Base-by-base conservation (phyloP, 768 basidiomycete genomes). In the Neoboletus brunneissimus region DNA sequence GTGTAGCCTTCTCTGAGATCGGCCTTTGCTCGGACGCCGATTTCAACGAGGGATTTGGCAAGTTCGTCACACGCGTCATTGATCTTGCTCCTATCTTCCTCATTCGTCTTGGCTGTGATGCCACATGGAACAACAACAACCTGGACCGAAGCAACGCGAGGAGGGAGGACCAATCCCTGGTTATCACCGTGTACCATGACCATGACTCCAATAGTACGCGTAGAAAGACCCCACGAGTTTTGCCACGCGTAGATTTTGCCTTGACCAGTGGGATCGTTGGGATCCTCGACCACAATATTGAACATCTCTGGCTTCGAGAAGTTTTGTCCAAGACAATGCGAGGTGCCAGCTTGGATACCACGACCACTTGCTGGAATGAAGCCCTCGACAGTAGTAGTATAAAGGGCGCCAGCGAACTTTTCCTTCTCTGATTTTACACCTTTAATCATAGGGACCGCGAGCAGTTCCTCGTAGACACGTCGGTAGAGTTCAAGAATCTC, bases 161-260 rank as follows among this genome's bases (percentile, higher is more conserved):
- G 97, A n/a, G 97, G 97, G 53, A 98, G 85, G 13, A 98, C 95
- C 62, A 99, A 75, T 16, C 97, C 97, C 68, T 97, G 91, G 71
- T 99, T 94, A 72, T 99, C 97, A 34, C 96, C 95, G 68, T 99
- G 96, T 6, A 92, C 86, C 97, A 99, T 99, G 64, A 97, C 94
- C 96, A 98, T 98, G 54, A 98, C 91, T 67, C 97, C 97, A 65
- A 99, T 93, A 27, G 91, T 84, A 55, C 97, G 81, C n/a, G 96
- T 98, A 46, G 90, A 92, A 51, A 98, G 76, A 67, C 97, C 97
- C 97, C 97, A 98, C 34, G 92, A 95, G 75, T 98, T 99, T 74
- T 98, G 96, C 94, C 94, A 98, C 12, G 94, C 94, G 61, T 88
- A 87, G 0, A 82, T 72, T 78, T 94, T 94, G 53, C 79, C 78